Conservation (phyloP, 441 rosid genomes). For the Macaranga tanarius region DNA sequence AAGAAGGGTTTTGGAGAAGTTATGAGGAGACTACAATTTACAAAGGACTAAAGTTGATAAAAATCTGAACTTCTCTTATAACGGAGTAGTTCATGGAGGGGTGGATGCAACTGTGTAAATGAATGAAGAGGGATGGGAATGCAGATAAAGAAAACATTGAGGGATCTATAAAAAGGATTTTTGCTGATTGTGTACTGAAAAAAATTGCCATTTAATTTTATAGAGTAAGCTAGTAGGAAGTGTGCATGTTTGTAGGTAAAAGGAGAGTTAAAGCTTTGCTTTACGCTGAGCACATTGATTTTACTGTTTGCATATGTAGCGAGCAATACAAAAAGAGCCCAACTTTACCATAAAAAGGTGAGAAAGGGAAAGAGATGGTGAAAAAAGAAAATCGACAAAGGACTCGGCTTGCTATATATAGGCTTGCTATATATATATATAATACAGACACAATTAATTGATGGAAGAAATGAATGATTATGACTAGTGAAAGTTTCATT, state of each 20-base stretch:
- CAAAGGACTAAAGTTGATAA: not conserved
- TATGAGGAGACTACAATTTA: not conserved
- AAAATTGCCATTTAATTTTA: not conserved
- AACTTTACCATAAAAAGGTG: not conserved
- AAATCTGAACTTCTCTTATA: not conserved
- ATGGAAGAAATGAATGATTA: too few species aligned
- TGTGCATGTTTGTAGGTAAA: not conserved
- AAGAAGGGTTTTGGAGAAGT: not conserved
- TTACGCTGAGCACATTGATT: not conserved
- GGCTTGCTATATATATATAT: too few species aligned
- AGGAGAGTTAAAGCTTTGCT: not conserved
- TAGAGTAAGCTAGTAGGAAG: not conserved
- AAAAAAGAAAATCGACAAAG: too few species aligned
- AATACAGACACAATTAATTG: too few species aligned
- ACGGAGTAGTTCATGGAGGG: not conserved
- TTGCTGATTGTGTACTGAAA: not conserved
- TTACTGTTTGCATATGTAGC: not conserved
- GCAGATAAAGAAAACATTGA: constrained; percentile 6
- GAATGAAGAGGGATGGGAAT: not conserved
- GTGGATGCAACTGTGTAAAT: not conserved
- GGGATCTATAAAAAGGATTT: not conserved
- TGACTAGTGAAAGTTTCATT: too few species aligned
- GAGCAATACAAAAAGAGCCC: not conserved
- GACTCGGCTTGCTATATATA: too few species aligned
- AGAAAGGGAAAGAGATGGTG: not conserved